Percentiles rank a stretch among this genome's conserved stretches.
Evolutionary conservation across 2,329 filamentous ascomycete genomes (phyloP).

Genomic region (Salinomyces thailandicus): DNA sequence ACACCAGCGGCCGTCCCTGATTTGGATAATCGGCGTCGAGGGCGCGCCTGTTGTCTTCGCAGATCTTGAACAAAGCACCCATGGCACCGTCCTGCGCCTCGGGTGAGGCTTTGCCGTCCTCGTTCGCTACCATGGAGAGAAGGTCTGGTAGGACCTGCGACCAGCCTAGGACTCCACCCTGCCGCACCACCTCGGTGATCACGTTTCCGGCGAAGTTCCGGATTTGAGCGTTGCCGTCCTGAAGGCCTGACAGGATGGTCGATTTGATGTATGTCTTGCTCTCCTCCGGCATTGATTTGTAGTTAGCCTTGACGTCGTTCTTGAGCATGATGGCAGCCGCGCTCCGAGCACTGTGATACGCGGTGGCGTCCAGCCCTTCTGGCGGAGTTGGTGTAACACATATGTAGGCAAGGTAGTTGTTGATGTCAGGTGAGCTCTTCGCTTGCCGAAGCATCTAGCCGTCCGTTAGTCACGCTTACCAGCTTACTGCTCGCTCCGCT

Average conservation of each 20-base stretch:
- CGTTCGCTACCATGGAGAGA: constrained; percentile 65
- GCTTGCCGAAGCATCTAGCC: constrained; percentile 83
- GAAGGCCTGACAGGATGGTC: constrained; percentile 65
- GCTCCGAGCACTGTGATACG: constrained; percentile 66
- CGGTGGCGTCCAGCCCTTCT: constrained; percentile 48
- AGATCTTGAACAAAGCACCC: constrained; percentile 86
- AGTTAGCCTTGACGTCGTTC: constrained; percentile 72
- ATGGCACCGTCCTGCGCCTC: constrained; percentile 87
- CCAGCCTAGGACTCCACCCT: constrained; percentile 81
- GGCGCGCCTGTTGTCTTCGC: constrained; percentile 84
- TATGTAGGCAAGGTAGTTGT: constrained; percentile 91
- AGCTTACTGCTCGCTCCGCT: neutral
- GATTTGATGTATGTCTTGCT: constrained; percentile 71
- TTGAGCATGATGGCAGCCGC: constrained; percentile 92
- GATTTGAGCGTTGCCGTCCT: constrained; percentile 72
- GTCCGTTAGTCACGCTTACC: constrained; percentile 2
- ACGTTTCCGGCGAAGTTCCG: constrained; percentile 85
- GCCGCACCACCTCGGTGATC: constrained; percentile 80
- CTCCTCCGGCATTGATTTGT: constrained; percentile 62
- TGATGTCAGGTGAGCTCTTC: constrained; percentile 79
- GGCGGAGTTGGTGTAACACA: constrained; percentile 61
- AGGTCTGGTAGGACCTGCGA: constrained; percentile 80
- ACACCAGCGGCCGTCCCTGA: constrained; percentile 66
- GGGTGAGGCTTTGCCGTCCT: constrained; percentile 53
- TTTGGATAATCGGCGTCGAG: constrained; percentile 82